Evolutionary conservation across 352 stramenopile genomes (phyloP), one percentile per base, ranked within the genome.

Genomic region (Saprolegnia parasitica): DNA sequence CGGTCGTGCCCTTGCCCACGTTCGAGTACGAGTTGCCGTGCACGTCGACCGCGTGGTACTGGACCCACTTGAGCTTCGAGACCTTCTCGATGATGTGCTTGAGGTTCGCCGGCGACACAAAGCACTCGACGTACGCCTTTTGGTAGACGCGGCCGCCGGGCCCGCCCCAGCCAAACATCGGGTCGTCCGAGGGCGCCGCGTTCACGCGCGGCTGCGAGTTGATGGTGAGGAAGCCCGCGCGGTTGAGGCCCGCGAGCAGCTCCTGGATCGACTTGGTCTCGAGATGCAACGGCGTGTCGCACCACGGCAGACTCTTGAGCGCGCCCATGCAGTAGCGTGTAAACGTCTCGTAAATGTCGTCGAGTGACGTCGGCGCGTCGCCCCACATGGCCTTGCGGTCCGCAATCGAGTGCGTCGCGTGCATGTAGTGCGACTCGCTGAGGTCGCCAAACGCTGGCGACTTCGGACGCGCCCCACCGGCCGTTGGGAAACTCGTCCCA

Each of bases 81-180:
- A 84, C 86, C 29, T 89, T 88, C 20, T 96, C 86, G 26, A 96
- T 96, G 68, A 96, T 88, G 71, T 88, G 89, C 75, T 93, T 93
- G 76, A 96, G 86, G 71, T 93, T 92, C 63, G 96, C 84, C 6
- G 96, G 96, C 62, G 89, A 98, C 60, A 96, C 89, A 76, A 99
- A 99, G 77, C 95, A 99, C 82, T 99, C 97, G 67, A 98, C 91
- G 79, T 99, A 99, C 24, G 95, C 96, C 81, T 99, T 99, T 79
- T 99, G 97, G 81, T 99, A 99, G 45, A 99, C 96, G 55, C 87
- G 89, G 39, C 97, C 97, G 62, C 95, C 95, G 26, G 80, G 76
- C 13, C 96, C 96, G 70, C 97, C 97, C 97, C 97, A 99, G 40
- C 97, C 97, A 83, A 98, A 99, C 56, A 93, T 78, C 26, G 83